phyloP scores from a whole-genome alignment of 2,329 filamentous ascomycete species.

The Pseudogymnoascus sp. region DNA sequence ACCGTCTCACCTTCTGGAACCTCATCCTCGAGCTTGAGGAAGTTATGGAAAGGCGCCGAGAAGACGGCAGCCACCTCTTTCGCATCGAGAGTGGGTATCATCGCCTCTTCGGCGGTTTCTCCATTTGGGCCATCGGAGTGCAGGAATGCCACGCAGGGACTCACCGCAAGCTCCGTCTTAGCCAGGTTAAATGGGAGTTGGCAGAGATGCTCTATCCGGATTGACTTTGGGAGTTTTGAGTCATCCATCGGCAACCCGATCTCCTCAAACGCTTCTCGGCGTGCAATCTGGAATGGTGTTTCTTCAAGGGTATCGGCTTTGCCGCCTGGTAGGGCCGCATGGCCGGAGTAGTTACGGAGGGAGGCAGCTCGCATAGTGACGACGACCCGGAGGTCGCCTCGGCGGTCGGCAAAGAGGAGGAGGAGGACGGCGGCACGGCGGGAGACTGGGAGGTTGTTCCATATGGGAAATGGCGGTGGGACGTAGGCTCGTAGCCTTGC shows the following conservation, averaged over 20 bases:
- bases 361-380: slow-evolving; percentile 59
- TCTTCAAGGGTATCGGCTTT: slow-evolving; percentile 52
- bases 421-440: slow-evolving; percentile 81
- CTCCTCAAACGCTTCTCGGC: slow-evolving; percentile 85
- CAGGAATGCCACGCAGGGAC: slow-evolving; percentile 70
- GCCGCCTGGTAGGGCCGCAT: slow-evolving; percentile 79
- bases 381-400: slow-evolving; percentile 67
- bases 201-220: slow-evolving; percentile 80
- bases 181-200: slow-evolving; percentile 69
- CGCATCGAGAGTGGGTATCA: slow-evolving; percentile 75
- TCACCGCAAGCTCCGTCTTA: slow-evolving; percentile 63
- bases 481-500: slow-evolving; percentile 52
- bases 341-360: slow-evolving; percentile 64
- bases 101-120: slow-evolving; percentile 54
- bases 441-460: slow-evolving; percentile 51
- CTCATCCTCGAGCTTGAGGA: slow-evolving; percentile 56
- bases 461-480: slow-evolving; percentile 51
- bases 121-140: slow-evolving; percentile 44
- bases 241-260: slow-evolving; percentile 77
- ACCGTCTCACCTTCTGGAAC: slow-evolving; percentile 27
- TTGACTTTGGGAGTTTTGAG: slow-evolving; percentile 60
- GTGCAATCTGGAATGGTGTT: slow-evolving; percentile 68
- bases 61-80: slow-evolving; percentile 92
- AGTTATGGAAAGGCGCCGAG: slow-evolving; percentile 78
- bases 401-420: slow-evolving; percentile 74